Evolutionary conservation across 2,329 filamentous ascomycete genomes (phyloP), one percentile per base, ranked within the genome.

Genomic region (Penicillium olsonii): DNA sequence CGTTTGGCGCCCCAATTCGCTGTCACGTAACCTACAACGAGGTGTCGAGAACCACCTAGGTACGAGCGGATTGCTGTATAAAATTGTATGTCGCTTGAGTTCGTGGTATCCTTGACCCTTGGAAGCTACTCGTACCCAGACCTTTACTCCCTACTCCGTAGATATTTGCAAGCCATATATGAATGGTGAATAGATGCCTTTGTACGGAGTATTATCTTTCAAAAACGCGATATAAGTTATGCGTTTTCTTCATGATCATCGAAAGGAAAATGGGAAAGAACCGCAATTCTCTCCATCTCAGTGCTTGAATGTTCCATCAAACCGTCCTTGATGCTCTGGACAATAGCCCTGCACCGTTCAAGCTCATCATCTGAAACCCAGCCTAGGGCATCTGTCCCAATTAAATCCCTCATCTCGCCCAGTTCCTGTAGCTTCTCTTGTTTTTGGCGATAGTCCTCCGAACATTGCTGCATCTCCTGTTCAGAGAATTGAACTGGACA

Each of bases 351-450:
- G 29, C 50, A 29, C 41, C 51, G 45, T 53, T 60, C 34, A 52
- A 64, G 43, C 49, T 64, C 45, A 54, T 61, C 26, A 8, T 63
- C 41, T n/a, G 57, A 46, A 31, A 63, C 57, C 61, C 63, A 67
- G 17, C 63, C 63, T 17, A 62, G 53, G 19, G 56, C 38, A 44
- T 64, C 57, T 20, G 56, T 61, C 5, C 61, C 61, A 1, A 66
- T 60, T 11, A 56, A 10, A 7, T 62, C 55, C 44, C 45, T 62
- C 53, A 61, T 63, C 33, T 59, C 56, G 5, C 35, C 20, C 1
- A 66, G 42, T 38, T 60, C 57, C 33, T 59, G 24, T 18, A 61
- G 14, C 26, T 48, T 58, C 38, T 62, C 61, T 18, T 57, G 44
- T 49, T 60, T 55, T 46, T 52, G 42, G 11, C 35, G n/a, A 51